Percentiles rank a stretch among this genome's conserved stretches.
phyloP scores from a whole-genome alignment of 768 basidiomycete species.

The Tulasnella calospora region DNA sequence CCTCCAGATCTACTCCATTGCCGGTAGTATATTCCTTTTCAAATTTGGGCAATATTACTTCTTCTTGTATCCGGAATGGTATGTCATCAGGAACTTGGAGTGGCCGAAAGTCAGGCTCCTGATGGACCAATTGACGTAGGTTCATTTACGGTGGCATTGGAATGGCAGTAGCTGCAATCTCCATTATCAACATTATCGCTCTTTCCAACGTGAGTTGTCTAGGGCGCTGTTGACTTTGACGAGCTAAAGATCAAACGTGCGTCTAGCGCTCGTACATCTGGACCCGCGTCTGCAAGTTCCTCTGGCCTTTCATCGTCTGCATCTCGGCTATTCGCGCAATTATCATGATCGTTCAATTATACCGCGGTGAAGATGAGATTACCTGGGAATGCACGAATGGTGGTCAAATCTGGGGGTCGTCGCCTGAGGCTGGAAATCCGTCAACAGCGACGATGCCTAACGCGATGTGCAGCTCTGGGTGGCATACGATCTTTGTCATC shows the following conservation, averaged over 20 bases:
- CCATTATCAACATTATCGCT: constrained; percentile 53
- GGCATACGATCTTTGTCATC: constrained; percentile 55
- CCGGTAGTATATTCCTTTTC: constrained; percentile 60
- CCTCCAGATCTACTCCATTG: constrained; percentile 57
- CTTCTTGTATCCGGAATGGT: constrained; percentile 67
- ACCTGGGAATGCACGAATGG: constrained; percentile 70
- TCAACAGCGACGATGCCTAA: constrained; percentile 42
- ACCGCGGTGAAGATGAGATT: constrained; percentile 63
- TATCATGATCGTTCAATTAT: constrained; percentile 67
- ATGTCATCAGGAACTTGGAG: constrained; percentile 14
- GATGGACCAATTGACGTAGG: constrained; percentile 38
- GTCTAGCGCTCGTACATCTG: constrained; percentile 63
- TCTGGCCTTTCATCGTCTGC: constrained; percentile 69
- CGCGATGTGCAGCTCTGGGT: constrained; percentile 57
- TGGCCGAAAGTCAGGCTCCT: background rate
- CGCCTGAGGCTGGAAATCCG: constrained; percentile 46
- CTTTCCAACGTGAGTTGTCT: constrained; percentile 54
- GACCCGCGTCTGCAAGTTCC: constrained; percentile 56
- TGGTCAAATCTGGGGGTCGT: constrained; percentile 44
- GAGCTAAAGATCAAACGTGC: constrained; percentile 3
- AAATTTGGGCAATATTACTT: constrained; percentile 57
- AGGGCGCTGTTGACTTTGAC: background rate
- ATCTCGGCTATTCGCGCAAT: constrained; percentile 59
- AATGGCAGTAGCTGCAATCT: constrained; percentile 48
- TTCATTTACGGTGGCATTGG: constrained; percentile 66